Evolutionary conservation across 768 basidiomycete genomes (phyloP), one percentile per base, ranked within the genome.

Genomic region (Boletus sp.): DNA sequence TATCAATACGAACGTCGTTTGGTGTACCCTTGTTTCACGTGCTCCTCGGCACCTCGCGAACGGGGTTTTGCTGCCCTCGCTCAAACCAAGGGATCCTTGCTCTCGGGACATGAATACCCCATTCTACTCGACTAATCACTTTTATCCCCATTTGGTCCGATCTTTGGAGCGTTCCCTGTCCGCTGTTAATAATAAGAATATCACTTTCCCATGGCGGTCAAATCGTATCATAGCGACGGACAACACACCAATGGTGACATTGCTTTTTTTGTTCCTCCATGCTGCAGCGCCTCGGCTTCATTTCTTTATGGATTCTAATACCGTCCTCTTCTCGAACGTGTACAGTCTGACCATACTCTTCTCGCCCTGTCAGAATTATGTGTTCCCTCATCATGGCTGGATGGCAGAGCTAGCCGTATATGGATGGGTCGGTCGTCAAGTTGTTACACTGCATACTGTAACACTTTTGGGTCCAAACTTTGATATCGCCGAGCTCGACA

Each of bases 1-100:
- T 50, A 45, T 55, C 52, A 37, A 35, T 33, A 49, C 42, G 44
- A 47, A 49, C 40, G 44, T 47, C 40, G 46, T 46, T 28, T 41
- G 48, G 9, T 39, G 41, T 37, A 47, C 45, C 55, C 60, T 61
- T 40, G 49, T 65, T 70, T 64, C 68, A 61, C 56, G 57, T 56
- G 50, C 57, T 55, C 58, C 62, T 67, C 55, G 70, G 65, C 63
- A 63, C 62, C 58, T 68, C 58, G 62, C 64, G 50, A 42, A 64
- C 51, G 48, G 55, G 20, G 33, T 58, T 53, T 55, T 55, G 36
- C 54, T 57, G n/a, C 32, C 37, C 47, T 55, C 35, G 40, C 33
- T 49, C 46, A 55, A 50, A 32, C 45, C 58, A 56, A 55, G 48
- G 39, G 18, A 53, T 48, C 49, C 47, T 56, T 29, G 24, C 51